A percentile compares a stretch with the other conserved stretches of the same genome.
These are phyloP conservation scores for Didymella arachidicola DNA, from an alignment of 2,329 filamentous ascomycete species.

Conservation along the genomic window DNA sequence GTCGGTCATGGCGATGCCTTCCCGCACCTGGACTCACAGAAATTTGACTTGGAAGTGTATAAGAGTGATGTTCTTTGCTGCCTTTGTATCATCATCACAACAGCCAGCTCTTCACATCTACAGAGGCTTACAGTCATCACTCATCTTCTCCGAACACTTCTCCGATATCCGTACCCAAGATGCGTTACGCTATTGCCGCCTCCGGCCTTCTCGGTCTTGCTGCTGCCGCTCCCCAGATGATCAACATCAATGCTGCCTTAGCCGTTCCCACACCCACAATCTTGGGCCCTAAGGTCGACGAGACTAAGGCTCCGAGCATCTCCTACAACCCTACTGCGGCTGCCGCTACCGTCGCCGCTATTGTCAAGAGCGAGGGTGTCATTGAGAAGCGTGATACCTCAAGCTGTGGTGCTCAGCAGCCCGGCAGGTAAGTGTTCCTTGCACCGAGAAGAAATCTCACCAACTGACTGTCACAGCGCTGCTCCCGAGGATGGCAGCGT, in stretches of 20 bases:
- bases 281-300: constrained; percentile 37
- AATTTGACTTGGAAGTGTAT: neutral
- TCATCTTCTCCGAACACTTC: neutral
- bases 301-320: constrained; percentile 35
- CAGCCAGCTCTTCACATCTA: constrained; percentile 6
- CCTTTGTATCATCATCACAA: neutral
- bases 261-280: constrained; percentile 40
- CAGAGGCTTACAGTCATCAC: neutral
- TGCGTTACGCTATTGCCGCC: constrained; percentile 32
- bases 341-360: constrained; percentile 27
- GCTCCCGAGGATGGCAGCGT: neutral
- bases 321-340: constrained; percentile 39
- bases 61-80: neutral
- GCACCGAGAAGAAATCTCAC: neutral
- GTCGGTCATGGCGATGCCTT: neutral
- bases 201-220: constrained; percentile 28
- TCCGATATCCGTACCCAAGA: constrained; percentile 20
- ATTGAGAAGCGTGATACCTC: constrained; percentile 4
- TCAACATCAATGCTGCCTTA: constrained; percentile 50
- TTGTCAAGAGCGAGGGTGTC: constrained; percentile 19
- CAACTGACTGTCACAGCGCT: neutral
- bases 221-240: constrained; percentile 35
- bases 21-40: neutral
- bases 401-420: neutral
- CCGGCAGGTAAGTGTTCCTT: neutral